Evolutionary conservation across 2,329 filamentous ascomycete genomes (phyloP).

Genomic region (Alternaria sp.): DNA sequence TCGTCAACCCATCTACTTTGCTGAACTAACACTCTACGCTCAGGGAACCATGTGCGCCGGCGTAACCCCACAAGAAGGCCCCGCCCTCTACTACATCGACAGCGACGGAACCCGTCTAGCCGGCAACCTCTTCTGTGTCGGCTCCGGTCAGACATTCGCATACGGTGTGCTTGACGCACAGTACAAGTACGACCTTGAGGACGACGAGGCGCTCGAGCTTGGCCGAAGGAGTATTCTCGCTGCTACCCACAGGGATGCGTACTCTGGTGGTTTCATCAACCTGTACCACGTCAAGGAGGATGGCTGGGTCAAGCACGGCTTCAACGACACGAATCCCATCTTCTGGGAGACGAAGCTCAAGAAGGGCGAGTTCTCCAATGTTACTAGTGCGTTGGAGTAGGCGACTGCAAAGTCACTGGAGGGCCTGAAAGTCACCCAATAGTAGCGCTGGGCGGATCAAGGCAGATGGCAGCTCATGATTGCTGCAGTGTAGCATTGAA

Average conservation of each 20-base stretch:
- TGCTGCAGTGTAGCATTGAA: slow-evolving; percentile 4
- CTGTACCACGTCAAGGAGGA: slow-evolving; percentile 99
- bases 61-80: slow-evolving; percentile 93
- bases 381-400: slow-evolving; percentile 78
- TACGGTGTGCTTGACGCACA: slow-evolving; percentile 97
- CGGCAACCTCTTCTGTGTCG: slow-evolving; percentile 97
- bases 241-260: slow-evolving; percentile 97
- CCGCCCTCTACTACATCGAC: slow-evolving; percentile 99
- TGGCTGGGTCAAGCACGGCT: slow-evolving; percentile 98
- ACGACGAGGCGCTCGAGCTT: slow-evolving; percentile 89
- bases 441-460: neutral
- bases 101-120: slow-evolving; percentile 91
- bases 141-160: slow-evolving; percentile 97
- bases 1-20: neutral
- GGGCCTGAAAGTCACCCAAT: neutral
- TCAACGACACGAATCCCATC: slow-evolving; percentile 97
- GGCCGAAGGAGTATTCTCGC: slow-evolving; percentile 93
- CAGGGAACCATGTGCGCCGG: slow-evolving; percentile 96
- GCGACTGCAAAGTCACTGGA: neutral
- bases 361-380: slow-evolving; percentile 98
- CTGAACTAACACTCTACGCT: slow-evolving; percentile 16
- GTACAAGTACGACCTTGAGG: slow-evolving; percentile 88
- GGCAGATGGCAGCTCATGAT: neutral
- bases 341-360: slow-evolving; percentile 99
- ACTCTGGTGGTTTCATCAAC: slow-evolving; percentile 98